Evolutionary conservation across 768 basidiomycete genomes (phyloP).

Genomic region (Austroboletus eburneus): DNA sequence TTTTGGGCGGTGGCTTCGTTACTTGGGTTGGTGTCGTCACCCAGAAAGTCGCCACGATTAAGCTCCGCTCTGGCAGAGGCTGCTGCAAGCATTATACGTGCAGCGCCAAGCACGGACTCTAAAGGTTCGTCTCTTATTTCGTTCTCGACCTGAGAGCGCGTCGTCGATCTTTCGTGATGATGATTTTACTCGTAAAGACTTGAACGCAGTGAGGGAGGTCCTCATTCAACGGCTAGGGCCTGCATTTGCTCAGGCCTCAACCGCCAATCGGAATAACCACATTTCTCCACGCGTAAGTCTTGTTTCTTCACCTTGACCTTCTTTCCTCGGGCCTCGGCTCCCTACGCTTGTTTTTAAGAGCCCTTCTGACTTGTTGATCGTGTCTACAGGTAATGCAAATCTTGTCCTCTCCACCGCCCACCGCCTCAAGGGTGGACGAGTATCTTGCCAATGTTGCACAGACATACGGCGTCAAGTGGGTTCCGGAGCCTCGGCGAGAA

Average conservation of each 20-base stretch:
- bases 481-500: conserved; percentile 54
- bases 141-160: neutral
- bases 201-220: conserved; percentile 49
- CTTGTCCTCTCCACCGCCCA: conserved; percentile 49
- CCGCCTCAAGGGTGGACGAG: conserved; percentile 51
- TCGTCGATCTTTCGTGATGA: neutral
- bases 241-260: conserved; percentile 53
- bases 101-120: conserved; percentile 50
- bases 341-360: neutral
- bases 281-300: conserved; percentile 49
- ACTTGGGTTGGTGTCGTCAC: neutral
- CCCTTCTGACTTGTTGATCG: neutral
- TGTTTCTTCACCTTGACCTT: neutral
- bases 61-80: conserved; percentile 61
- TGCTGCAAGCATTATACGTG: conserved; percentile 62
- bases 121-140: conserved; percentile 44
- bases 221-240: conserved; percentile 55
- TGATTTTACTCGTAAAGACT: conserved; percentile 39
- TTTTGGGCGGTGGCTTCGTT: conserved; percentile 2
- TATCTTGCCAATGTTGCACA: conserved; percentile 53
- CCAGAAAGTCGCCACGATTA: conserved; percentile 32
- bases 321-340: neutral
- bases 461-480: conserved; percentile 54
- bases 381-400: conserved; percentile 45
- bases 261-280: conserved; percentile 45